Conservation (phyloP, 1,284 basidiomycete genomes). For the Trichosporon asahii region DNA sequence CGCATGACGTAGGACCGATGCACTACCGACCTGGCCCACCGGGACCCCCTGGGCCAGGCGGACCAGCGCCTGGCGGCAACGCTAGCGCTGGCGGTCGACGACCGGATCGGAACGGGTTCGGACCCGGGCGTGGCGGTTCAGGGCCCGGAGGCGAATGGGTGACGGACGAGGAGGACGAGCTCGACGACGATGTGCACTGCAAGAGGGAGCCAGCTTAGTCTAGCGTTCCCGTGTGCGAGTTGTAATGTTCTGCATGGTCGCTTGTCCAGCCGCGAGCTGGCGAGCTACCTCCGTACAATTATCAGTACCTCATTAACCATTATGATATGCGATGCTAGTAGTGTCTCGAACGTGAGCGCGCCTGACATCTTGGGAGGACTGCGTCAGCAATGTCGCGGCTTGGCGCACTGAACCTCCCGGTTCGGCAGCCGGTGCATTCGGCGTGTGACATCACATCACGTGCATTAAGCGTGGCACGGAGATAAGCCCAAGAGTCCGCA, state of each 20-base stretch:
- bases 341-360: no score
- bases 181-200: conserved; percentile 21
- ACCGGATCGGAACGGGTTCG: neutral
- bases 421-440: no score
- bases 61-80: conserved; percentile 17
- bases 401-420: no score
- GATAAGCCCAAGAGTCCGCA: neutral
- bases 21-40: conserved; percentile 5
- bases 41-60: conserved; percentile 13
- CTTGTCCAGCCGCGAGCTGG: neutral
- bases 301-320: neutral
- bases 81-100: neutral
- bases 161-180: conserved; percentile 25
- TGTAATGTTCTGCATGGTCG: conserved; percentile 1
- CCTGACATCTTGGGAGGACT: no score
- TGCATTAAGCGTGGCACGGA: neutral
- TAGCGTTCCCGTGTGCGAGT: neutral
- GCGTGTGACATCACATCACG: neutral
- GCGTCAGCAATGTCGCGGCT: neutral
- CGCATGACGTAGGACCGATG: conserved; percentile 15
- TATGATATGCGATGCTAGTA: neutral
- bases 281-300: neutral
- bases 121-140: neutral
- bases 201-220: conserved; percentile 3
- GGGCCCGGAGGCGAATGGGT: conserved; percentile 13